These are phyloP conservation scores for Raffaelea albimanens DNA, from an alignment of 2,329 filamentous ascomycete genomes.

Conservation along the genomic window DNA sequence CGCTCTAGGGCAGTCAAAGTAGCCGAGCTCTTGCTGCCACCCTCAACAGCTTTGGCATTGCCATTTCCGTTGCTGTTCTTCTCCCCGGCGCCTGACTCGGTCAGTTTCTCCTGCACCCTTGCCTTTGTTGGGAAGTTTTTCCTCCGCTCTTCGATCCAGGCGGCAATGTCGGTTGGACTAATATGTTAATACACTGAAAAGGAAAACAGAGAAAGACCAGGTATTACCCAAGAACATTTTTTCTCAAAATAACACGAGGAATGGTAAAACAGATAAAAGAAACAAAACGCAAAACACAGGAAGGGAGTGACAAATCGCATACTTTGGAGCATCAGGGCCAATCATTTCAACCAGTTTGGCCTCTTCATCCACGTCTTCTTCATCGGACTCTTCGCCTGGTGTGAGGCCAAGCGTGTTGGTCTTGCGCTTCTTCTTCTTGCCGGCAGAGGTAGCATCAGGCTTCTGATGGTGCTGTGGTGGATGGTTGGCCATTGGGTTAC, in stretches of 20 bases:
- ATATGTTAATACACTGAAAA: slow-evolving; percentile 7
- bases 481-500: slow-evolving; percentile 7
- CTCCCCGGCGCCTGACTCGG: slow-evolving; percentile 33
- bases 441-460: slow-evolving; percentile 39
- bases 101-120: slow-evolving; percentile 55
- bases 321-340: slow-evolving; percentile 46
- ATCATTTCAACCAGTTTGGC: slow-evolving; percentile 43
- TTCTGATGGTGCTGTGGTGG: slow-evolving; percentile 31
- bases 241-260: not conserved
- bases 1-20: slow-evolving; percentile 41
- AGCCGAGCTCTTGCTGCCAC: slow-evolving; percentile 21
- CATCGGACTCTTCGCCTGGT: slow-evolving; percentile 55
- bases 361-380: slow-evolving; percentile 65
- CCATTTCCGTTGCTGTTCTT: no score
- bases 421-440: slow-evolving; percentile 63
- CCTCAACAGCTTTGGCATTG: slow-evolving; percentile 52
- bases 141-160: slow-evolving; percentile 73
- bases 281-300: not conserved
- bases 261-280: not conserved
- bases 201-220: no score
- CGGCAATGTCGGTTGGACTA: slow-evolving; percentile 59
- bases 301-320: slow-evolving; percentile 19
- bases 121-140: slow-evolving; percentile 72
- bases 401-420: slow-evolving; percentile 64
- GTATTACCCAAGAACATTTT: no score